phyloP scores from a whole-genome alignment of 192 early-diverging fungal genomes.

The Dispira simplex region DNA sequence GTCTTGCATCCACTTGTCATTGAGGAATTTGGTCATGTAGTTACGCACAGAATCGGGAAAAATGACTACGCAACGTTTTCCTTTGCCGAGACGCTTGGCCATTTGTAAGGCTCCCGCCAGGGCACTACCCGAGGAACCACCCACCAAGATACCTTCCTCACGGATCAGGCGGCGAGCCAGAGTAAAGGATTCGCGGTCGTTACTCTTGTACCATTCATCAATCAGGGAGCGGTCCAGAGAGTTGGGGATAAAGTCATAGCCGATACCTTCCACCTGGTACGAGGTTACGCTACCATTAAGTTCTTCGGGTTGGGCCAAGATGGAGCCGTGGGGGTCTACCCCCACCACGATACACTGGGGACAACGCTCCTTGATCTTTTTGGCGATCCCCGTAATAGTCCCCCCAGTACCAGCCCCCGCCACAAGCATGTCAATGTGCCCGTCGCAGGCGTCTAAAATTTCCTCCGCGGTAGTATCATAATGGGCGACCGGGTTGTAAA shows the following conservation, averaged over 20 bases:
- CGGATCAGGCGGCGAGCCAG: slow-evolving; percentile 93
- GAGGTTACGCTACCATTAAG: slow-evolving; percentile 49
- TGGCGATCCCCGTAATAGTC: slow-evolving; percentile 88
- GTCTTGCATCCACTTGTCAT: slow-evolving; percentile 91
- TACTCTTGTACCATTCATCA: slow-evolving; percentile 94
- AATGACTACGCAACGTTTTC: slow-evolving; percentile 87
- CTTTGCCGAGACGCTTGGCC: slow-evolving; percentile 68
- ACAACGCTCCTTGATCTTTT: slow-evolving; percentile 88
- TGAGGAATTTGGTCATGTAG: slow-evolving; percentile 99
- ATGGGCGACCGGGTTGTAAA: slow-evolving; percentile 96
- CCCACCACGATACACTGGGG: slow-evolving; percentile 76
- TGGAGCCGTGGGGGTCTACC: slow-evolving; percentile 89
- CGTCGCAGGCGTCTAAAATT: slow-evolving; percentile 61
- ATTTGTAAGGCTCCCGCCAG: slow-evolving; percentile 77
- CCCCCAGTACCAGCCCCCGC: slow-evolving; percentile 93
- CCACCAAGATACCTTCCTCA: slow-evolving; percentile 92
- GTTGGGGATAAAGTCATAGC: slow-evolving; percentile 97
- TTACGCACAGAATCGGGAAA: slow-evolving; percentile 96
- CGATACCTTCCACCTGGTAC: slow-evolving; percentile 97
- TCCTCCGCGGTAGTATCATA: slow-evolving; percentile 88
- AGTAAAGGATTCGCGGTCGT: slow-evolving; percentile 88
- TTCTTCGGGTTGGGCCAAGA: slow-evolving; percentile 74
- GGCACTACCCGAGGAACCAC: slow-evolving; percentile 91
- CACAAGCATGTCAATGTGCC: slow-evolving; percentile 92
- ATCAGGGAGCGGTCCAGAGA: slow-evolving; percentile 70